These are phyloP conservation scores for Paraphaeosphaeria sporulosa DNA, from an alignment of 2,329 filamentous ascomycete genomes.

Conservation along the genomic window DNA sequence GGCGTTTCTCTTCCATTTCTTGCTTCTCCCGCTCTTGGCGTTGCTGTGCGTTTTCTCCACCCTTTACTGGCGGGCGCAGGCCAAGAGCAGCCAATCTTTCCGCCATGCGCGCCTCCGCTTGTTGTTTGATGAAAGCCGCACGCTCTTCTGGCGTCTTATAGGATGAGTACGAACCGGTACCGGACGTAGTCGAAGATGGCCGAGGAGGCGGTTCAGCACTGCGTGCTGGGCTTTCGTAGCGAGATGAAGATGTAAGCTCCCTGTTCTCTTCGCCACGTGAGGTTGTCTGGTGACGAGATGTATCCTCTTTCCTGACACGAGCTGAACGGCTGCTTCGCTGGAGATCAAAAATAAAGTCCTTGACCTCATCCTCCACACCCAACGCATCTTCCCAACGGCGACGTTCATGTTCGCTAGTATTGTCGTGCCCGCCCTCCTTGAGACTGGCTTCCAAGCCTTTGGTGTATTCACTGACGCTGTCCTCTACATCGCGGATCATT, in stretches of 20 bases:
- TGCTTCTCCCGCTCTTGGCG: constrained; percentile 85
- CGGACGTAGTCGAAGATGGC: constrained; percentile 59
- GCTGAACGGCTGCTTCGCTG: constrained; percentile 84
- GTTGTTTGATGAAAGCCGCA: constrained; percentile 94
- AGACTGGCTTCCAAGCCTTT: constrained; percentile 85
- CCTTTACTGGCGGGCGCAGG: constrained; percentile 81
- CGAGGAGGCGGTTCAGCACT: constrained; percentile 60
- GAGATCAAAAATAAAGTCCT: constrained; percentile 97
- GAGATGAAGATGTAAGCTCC: constrained; percentile 42
- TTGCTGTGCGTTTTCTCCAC: constrained; percentile 82
- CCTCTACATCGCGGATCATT: constrained; percentile 96
- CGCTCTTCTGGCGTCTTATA: constrained; percentile 93
- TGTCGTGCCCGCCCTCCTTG: constrained; percentile 79
- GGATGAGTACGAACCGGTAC: constrained; percentile 76
- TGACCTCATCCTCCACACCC: constrained; percentile 94
- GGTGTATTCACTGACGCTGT: constrained; percentile 89
- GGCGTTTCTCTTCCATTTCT: constrained; percentile 86
- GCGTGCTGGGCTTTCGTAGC: constrained; percentile 60
- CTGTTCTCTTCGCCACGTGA: constrained; percentile 49
- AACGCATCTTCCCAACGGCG: constrained; percentile 95
- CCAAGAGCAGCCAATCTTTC: constrained; percentile 93
- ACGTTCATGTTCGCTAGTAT: constrained; percentile 85
- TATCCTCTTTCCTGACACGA: constrained; percentile 69
- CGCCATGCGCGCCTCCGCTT: constrained; percentile 96
- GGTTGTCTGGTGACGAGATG: constrained; percentile 47